Evolutionary conservation across 2,329 filamentous ascomycete genomes (phyloP).

Genomic region (Alternaria rosae): DNA sequence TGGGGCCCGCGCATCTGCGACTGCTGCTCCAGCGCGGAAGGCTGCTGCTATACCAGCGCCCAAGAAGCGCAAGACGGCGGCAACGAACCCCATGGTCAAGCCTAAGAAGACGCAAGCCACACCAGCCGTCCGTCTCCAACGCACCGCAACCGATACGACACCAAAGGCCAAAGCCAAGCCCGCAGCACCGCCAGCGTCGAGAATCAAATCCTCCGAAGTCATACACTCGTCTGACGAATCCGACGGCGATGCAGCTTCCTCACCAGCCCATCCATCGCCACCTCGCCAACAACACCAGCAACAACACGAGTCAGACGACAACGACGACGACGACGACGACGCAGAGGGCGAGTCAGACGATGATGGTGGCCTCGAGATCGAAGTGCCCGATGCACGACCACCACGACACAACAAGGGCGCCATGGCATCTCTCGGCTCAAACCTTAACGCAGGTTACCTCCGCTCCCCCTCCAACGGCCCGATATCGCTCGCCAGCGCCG

Average conservation of each 20-base stretch:
- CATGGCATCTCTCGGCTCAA: conserved; percentile 35
- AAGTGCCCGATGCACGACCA: conserved; percentile 39
- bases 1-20: conserved; percentile 27
- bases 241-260: conserved; percentile 24
- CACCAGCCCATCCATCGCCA: conserved; percentile 22
- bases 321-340: conserved; percentile 26
- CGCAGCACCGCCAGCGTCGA: conserved; percentile 31
- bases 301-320: conserved; percentile 7
- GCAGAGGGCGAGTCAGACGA: conserved; percentile 37
- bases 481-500: conserved; percentile 54
- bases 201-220: conserved; percentile 45
- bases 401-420: conserved; percentile 24
- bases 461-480: conserved; percentile 48
- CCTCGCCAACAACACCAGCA: conserved; percentile 17
- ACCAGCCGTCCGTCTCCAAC: conserved; percentile 48
- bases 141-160: conserved; percentile 29
- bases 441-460: conserved; percentile 34
- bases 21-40: conserved; percentile 19
- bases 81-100: conserved; percentile 31
- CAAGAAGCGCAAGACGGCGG: conserved; percentile 41
- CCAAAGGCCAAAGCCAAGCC: conserved; percentile 29
- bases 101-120: conserved; percentile 34
- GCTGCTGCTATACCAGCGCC: conserved; percentile 19
- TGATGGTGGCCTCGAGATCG: conserved; percentile 41
- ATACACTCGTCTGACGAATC: conserved; percentile 43